Evolutionary conservation across 768 basidiomycete species (phyloP).

Genomic region (Scleroderma citrinum): DNA sequence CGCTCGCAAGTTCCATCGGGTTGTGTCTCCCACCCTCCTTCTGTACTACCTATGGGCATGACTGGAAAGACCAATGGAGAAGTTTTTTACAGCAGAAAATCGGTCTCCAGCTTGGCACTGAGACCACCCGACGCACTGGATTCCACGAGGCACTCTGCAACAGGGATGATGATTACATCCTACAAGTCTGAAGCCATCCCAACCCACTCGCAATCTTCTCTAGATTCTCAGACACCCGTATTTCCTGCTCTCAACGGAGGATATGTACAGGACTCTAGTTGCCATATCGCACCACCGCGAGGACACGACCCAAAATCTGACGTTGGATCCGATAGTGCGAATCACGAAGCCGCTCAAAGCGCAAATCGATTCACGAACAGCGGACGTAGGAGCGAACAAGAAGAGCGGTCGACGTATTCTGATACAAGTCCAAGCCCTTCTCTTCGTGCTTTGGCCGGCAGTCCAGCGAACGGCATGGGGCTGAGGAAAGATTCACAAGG

Average conservation of each 20-base stretch:
- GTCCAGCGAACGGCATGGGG: slow-evolving; percentile 5
- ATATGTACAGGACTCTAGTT: not conserved
- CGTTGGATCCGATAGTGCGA: not conserved
- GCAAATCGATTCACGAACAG: not conserved
- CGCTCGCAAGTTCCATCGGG: not conserved
- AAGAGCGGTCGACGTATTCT: not conserved
- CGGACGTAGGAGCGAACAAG: not conserved
- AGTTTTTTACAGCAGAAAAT: not conserved
- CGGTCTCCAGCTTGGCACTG: not conserved
- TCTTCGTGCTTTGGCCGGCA: not conserved
- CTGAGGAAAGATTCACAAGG: slow-evolving; percentile 22
- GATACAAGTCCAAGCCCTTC: not conserved
- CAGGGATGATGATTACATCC: too few relatives aligned
- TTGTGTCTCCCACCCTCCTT: not conserved
- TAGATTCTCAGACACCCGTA: not conserved
- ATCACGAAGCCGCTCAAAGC: not conserved
- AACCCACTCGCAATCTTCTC: not conserved
- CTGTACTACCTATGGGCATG: not conserved
- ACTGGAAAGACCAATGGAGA: not conserved
- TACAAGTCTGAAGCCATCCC: not conserved
- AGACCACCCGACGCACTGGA: not conserved
- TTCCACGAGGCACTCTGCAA: not conserved
- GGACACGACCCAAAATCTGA: not conserved
- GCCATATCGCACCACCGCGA: not conserved
- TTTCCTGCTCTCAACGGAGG: not conserved